A percentile compares a stretch with the other conserved stretches of the same genome.
These are phyloP conservation scores for Oryza glaberrima DNA, from an alignment of 176 grass and related monocot species.

Conservation along the genomic window DNA sequence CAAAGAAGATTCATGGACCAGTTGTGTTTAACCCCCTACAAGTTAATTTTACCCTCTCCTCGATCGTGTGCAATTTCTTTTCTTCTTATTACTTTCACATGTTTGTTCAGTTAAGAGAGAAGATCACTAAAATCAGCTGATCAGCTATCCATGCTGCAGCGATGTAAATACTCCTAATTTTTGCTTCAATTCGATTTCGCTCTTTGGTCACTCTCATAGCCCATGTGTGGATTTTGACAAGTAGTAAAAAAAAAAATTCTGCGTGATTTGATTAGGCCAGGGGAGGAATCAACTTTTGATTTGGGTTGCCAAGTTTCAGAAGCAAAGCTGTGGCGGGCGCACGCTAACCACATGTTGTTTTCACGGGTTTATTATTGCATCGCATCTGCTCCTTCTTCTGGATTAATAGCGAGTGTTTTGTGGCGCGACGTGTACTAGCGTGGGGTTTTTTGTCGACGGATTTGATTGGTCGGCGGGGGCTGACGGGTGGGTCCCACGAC, in stretches of 20 bases:
- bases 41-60: neutral
- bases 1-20: neutral
- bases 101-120: neutral
- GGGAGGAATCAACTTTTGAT: neutral
- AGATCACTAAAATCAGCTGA: neutral
- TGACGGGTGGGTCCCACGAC: neutral
- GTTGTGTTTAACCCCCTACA: neutral
- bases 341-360: conserved; percentile 34
- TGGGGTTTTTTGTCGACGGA: neutral
- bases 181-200: neutral
- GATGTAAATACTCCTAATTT: neutral
- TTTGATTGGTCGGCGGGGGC: neutral
- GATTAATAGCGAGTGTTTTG: neutral
- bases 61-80: neutral
- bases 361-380: neutral
- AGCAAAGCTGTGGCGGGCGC: conserved; percentile 32
- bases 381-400: neutral
- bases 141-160: no score
- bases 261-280: neutral
- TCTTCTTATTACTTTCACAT: neutral
- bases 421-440: neutral
- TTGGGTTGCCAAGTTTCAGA: conserved; percentile 2
- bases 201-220: neutral
- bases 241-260: neutral
- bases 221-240: neutral